Conservation (phyloP, 2,329 filamentous ascomycete genomes). For the Fusarium anguioides region DNA sequence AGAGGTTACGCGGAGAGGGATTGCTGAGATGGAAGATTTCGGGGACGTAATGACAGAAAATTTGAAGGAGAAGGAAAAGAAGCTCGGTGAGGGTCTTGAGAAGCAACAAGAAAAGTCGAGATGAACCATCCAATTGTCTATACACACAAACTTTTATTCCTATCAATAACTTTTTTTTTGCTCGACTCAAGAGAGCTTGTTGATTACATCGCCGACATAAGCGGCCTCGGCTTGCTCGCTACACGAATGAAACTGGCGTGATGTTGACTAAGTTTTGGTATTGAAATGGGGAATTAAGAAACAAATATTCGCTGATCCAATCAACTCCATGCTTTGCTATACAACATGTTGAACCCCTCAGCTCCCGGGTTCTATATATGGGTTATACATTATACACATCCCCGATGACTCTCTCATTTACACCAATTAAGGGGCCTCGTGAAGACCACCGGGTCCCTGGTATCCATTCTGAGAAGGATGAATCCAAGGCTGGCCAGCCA, state of each 20-base stretch:
- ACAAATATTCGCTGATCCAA: background rate
- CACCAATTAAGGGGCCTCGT: constrained; percentile 23
- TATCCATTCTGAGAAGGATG: constrained; percentile 15
- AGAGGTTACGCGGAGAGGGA: constrained; percentile 42
- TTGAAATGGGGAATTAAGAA: constrained; percentile 6
- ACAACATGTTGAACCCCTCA: background rate
- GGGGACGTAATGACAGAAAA: constrained; percentile 30
- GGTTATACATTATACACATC: background rate
- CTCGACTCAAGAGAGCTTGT: too few relatives aligned
- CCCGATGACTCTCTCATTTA: background rate
- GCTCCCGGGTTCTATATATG: background rate
- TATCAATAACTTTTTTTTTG: background rate
- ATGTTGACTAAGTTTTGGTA: background rate
- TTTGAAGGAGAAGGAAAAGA: constrained; percentile 27
- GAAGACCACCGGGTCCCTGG: constrained; percentile 22
- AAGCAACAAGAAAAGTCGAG: background rate
- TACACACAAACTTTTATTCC: background rate
- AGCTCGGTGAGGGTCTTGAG: background rate
- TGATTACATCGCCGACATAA: too few relatives aligned
- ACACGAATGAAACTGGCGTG: too few relatives aligned
- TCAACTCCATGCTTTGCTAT: constrained; percentile 22
- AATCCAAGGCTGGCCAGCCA: constrained; percentile 23
- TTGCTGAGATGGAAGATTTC: constrained; percentile 40
- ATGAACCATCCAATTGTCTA: background rate
- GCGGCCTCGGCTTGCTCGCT: too few relatives aligned